Evolutionary conservation across 2,329 filamentous ascomycete genomes (phyloP), one percentile per base, ranked within the genome.

Genomic region (Taxawa tesnikishii): DNA sequence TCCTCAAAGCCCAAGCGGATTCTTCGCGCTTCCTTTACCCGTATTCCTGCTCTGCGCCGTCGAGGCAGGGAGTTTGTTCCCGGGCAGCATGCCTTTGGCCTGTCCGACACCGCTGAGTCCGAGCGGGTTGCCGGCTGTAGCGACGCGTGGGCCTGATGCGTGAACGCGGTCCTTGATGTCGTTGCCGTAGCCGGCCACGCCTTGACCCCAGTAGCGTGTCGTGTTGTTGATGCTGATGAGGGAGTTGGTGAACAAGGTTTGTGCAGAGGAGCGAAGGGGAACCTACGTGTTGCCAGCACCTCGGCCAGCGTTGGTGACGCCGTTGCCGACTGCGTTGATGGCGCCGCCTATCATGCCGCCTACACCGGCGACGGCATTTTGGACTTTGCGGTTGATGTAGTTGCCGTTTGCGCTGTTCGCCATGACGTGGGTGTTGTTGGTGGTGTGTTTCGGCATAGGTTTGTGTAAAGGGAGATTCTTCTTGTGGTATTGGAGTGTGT

Each of bases 181-280:
- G 44, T 67, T 67, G 15, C 63, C 63, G 37, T 67, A 66, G 25
- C 59, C 60, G 26, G 62, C 56, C 3, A 67, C 58, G 28, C 57
- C 51, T 43, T 66, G 60, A 33, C 60, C 63, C 63, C 61, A 66
- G 28, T 47, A 46, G 26, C 60, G 55, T 3, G 61, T 58, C 3
- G 59, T 55, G 36, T 59, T 56, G 28, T 63, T 46, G 26, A 67
- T 57, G 24, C 60, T 62, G 38, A n/a, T n/a, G 14, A 15, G 13
- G 19, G 19, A 8, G 19, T 19, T 27, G 6, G 28, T n/a, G 14
- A 16, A n/a, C n/a, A 23, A 8, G 19, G 19, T 8, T 23, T 23
- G 19, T 23, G 19, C n/a, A 23, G 19, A 23, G 8, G 19, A n/a
- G 19, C 8, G 19, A n/a, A 11, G 21, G 15, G 13, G 27, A 14